A percentile compares a stretch with the other conserved stretches of the same genome.
These are phyloP conservation scores for Wolfiporia cocos DNA, from an alignment of 1,284 basidiomycete species.

Conservation along the genomic window DNA sequence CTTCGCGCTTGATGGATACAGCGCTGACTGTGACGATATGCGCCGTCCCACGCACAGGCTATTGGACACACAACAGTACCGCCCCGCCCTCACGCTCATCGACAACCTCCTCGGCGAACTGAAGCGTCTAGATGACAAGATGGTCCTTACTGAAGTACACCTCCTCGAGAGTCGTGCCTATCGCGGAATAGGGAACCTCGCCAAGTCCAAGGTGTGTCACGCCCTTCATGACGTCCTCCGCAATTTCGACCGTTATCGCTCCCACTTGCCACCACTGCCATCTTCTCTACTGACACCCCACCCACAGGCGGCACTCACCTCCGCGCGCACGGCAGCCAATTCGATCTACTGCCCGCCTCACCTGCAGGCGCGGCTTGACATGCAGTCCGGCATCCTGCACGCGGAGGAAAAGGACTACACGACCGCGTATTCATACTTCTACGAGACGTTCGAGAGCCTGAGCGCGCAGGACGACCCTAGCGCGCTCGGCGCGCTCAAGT, in stretches of 20 bases:
- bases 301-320: constrained; percentile 79
- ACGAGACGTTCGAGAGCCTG: constrained; percentile 89
- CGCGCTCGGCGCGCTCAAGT: constrained; percentile 88
- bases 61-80: constrained; percentile 75
- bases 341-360: constrained; percentile 96
- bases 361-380: constrained; percentile 88
- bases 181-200: constrained; percentile 85
- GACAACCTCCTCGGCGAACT: constrained; percentile 86
- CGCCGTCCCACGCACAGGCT: constrained; percentile 37
- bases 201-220: constrained; percentile 80
- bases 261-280: too few relatives aligned
- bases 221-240: too few relatives aligned
- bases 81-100: constrained; percentile 78
- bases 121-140: constrained; percentile 94
- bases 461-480: constrained; percentile 67
- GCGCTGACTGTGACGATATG: not conserved
- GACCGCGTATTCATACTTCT: constrained; percentile 97
- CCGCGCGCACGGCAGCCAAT: constrained; percentile 91
- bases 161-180: constrained; percentile 90
- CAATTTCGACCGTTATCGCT: not conserved
- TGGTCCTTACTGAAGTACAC: constrained; percentile 96
- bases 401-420: constrained; percentile 98
- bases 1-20: not conserved
- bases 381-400: constrained; percentile 89
- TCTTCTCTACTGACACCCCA: not conserved